Percentiles rank a stretch among this genome's conserved stretches.
phyloP scores from a whole-genome alignment of 2,329 filamentous ascomycete genomes.

The Epichloe gansuensis region DNA sequence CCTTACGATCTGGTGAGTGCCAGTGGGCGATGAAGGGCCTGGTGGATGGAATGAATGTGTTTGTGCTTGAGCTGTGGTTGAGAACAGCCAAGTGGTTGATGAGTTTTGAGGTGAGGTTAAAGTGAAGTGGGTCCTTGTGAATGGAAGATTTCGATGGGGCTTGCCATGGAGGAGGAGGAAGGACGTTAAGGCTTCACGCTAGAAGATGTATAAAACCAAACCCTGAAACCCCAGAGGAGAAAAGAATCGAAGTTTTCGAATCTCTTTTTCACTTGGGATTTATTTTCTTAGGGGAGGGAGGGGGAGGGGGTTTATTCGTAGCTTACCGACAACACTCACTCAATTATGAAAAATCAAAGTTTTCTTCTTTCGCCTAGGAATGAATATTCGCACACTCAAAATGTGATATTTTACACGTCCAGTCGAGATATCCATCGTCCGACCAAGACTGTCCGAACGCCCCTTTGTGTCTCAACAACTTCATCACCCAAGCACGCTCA shows the following conservation, averaged over 20 bases:
- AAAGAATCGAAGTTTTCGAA: no score
- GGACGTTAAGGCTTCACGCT: neutral
- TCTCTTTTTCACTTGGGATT: no score
- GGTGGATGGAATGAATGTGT: neutral
- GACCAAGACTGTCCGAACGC: neutral
- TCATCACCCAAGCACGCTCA: conserved; percentile 20
- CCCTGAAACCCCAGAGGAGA: no score
- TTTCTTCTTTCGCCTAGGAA: neutral
- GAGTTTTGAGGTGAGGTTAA: neutral
- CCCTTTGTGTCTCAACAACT: neutral
- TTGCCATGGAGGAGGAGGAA: neutral
- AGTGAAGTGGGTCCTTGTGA: neutral
- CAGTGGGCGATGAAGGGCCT: neutral
- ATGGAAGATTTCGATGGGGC: neutral
- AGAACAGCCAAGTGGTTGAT: neutral
- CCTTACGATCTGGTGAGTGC: neutral
- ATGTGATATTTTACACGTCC: neutral
- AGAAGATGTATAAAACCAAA: no score
- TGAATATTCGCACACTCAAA: neutral
- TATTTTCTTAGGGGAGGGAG: no score
- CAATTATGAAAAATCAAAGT: neutral
- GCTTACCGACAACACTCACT: no score
- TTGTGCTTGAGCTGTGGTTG: neutral
- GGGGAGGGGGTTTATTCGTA: no score
- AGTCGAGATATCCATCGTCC: neutral